Evolutionary conservation across 2,329 filamentous ascomycete species (phyloP).

Genomic region (Sarocladiaceae sp.): DNA sequence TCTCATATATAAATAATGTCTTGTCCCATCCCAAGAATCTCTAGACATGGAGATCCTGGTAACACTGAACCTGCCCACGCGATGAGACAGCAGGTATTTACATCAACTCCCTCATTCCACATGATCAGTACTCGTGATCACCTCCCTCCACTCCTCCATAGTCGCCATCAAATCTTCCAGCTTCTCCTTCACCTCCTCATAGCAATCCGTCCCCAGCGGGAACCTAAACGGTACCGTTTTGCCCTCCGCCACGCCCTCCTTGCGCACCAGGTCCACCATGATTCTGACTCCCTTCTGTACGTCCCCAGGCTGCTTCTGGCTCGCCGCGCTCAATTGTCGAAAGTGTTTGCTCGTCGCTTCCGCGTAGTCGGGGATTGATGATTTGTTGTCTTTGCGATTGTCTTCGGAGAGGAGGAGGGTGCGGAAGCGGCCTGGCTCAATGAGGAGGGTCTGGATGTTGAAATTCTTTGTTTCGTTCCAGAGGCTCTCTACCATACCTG

Average conservation of each 20-base stretch:
- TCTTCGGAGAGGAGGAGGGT: neutral
- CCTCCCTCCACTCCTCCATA: conserved; percentile 16
- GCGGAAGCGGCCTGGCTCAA: conserved; percentile 3
- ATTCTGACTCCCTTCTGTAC: conserved; percentile 14
- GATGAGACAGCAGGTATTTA: too few relatives aligned
- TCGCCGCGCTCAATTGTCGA: neutral
- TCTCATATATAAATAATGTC: too few relatives aligned
- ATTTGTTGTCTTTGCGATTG: conserved; percentile 7
- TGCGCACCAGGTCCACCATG: conserved; percentile 20
- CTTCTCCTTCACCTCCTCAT: conserved; percentile 17
- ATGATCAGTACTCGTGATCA: conserved; percentile 14
- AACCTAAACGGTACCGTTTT: conserved; percentile 16
- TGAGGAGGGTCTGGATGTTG: conserved; percentile 10
- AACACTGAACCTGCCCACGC: too few relatives aligned
- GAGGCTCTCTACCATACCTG: conserved; percentile 13
- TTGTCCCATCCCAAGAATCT: too few relatives aligned
- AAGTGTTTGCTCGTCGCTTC: conserved; percentile 7
- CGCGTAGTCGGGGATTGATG: conserved; percentile 10
- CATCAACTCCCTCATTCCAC: too few relatives aligned
- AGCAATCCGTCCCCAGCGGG: conserved; percentile 19
- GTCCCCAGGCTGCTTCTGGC: conserved; percentile 15
- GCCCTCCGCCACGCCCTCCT: conserved; percentile 16
- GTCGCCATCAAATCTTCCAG: conserved; percentile 17
- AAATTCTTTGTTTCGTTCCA: conserved; percentile 9
- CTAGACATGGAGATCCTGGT: too few relatives aligned